Evolutionary conservation across 768 basidiomycete genomes (phyloP).

Genomic region (Asterophora lycoperdoides): DNA sequence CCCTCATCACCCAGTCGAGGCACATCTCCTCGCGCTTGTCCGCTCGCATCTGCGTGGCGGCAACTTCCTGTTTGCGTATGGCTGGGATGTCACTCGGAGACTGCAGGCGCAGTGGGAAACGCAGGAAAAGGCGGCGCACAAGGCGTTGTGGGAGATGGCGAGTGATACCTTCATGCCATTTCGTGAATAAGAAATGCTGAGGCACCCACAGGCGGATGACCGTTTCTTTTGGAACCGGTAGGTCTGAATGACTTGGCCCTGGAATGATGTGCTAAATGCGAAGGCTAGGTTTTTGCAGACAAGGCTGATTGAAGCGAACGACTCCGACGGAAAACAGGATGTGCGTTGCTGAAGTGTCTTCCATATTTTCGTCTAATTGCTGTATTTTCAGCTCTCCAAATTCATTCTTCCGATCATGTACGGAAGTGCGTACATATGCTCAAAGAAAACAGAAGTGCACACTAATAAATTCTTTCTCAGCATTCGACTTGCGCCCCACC

Average conservation of each 20-base stretch:
- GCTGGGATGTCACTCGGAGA: constrained; percentile 83
- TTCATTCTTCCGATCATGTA: constrained; percentile 93
- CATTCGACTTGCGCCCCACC: constrained; percentile 78
- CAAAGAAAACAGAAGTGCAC: background rate
- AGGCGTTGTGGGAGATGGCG: constrained; percentile 76
- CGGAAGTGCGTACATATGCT: constrained; percentile 65
- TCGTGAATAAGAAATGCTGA: background rate
- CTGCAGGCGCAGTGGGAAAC: constrained; percentile 78
- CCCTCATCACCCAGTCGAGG: constrained; percentile 82
- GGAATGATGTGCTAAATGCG: constrained; percentile 2
- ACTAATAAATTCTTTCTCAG: constrained; percentile 35
- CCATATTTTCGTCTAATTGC: constrained; percentile 3
- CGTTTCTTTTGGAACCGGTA: constrained; percentile 98
- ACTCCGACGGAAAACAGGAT: constrained; percentile 52
- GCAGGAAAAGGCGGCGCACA: constrained; percentile 46
- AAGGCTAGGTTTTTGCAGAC: constrained; percentile 37
- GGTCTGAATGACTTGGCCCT: constrained; percentile 6
- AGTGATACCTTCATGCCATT: constrained; percentile 18
- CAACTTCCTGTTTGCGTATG: constrained; percentile 88
- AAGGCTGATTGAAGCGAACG: constrained; percentile 35
- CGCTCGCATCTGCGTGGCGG: constrained; percentile 78
- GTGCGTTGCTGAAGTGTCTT: constrained; percentile 38
- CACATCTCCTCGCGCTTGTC: constrained; percentile 81
- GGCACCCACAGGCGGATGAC: constrained; percentile 68
- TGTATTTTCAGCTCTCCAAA: constrained; percentile 60